Base-by-base conservation (phyloP, 2,329 filamentous ascomycete species). In the Dactylella cylindrospora region DNA sequence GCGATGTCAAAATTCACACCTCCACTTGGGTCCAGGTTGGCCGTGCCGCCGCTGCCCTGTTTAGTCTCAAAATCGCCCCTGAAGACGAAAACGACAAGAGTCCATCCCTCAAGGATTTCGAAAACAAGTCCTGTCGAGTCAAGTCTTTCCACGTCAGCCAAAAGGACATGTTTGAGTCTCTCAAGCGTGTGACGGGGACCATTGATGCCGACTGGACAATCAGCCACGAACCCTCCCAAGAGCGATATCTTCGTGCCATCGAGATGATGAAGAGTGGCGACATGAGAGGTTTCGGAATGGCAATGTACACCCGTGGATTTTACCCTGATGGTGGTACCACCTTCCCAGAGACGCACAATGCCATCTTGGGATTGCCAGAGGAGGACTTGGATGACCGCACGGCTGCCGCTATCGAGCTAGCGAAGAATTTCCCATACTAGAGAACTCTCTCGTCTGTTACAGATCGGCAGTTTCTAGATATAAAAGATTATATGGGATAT, bases 121-220 rank as follows among this genome's bases (percentile, higher is more conserved):
- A 73, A 2, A 80, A 83, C 70, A 75, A 76, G 43, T 65, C 67
- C 0, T 68, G 84, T 1, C 80, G 76, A 66, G 66, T 84, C 8
- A 75, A 74, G 5, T 83, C 79, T 61, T 86, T 85, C 72, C 70
- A 73, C 8, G 66, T 83, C 60, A 80, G 72, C 57, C 84, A 88
- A 70, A 75, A 76, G 8, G 83, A 87, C 7, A 86, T 87, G 74
- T 76, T 87, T 49, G 77, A 79, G 31, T 78, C 77, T n/a, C 71
- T 84, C 9, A 76, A 83, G 67, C 77, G 79, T 0, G 82, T 83
- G 3, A 79, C 79, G 0, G 77, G 77, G 0, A 81, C 78, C 0
- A 78, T 72, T 1, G 79, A 83, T 31, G 72, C 70, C 0, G 83
- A 86, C 67, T 88, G 84, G 84, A 76, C 69, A 1, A 76, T 87